These are phyloP conservation scores for Ascosphaera aggregata DNA, from an alignment of 2,329 filamentous ascomycete species.

Conservation along the genomic window DNA sequence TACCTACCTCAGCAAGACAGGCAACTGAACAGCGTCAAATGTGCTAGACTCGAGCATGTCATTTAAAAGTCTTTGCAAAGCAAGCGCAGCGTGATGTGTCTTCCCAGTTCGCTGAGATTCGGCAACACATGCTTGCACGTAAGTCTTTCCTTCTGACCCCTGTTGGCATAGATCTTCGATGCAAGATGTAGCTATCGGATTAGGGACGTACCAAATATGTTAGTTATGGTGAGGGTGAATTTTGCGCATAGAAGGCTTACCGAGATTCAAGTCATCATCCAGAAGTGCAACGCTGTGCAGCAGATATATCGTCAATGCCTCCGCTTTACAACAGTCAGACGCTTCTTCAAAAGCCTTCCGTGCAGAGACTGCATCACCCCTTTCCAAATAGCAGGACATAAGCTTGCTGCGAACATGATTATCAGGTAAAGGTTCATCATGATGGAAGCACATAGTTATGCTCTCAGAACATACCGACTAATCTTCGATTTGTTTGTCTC, in stretches of 20 bases:
- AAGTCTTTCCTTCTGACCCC: slow-evolving; percentile 30
- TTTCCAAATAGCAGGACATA: slow-evolving; percentile 43
- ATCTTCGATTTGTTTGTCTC: slow-evolving; percentile 45
- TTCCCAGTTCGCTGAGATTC: slow-evolving; percentile 48
- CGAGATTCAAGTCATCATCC: slow-evolving; percentile 29
- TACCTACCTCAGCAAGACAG: slow-evolving; percentile 38
- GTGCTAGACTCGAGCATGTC: slow-evolving; percentile 28
- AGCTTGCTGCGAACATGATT: slow-evolving; percentile 35
- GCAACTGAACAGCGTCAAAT: slow-evolving; percentile 31
- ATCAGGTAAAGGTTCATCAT: background rate
- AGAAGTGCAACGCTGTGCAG: slow-evolving; percentile 50
- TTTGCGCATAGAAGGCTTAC: slow-evolving; percentile 13
- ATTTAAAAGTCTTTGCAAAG: slow-evolving; percentile 37
- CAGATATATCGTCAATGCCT: slow-evolving; percentile 46
- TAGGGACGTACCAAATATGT: slow-evolving; percentile 1
- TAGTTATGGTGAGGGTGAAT: slow-evolving; percentile 1
- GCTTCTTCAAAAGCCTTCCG: slow-evolving; percentile 34
- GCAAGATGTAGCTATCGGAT: slow-evolving; percentile 32
- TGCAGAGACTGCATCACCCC: slow-evolving; percentile 31
- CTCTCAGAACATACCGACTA: slow-evolving; percentile 30
- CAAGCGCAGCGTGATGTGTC: slow-evolving; percentile 32
- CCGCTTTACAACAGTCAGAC: slow-evolving; percentile 31
- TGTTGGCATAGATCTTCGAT: slow-evolving; percentile 35
- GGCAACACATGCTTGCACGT: slow-evolving; percentile 58
- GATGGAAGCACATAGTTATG: no score